Conservation (phyloP, 169 alveolate genomes). For the Amoebophrya sp. region DNA sequence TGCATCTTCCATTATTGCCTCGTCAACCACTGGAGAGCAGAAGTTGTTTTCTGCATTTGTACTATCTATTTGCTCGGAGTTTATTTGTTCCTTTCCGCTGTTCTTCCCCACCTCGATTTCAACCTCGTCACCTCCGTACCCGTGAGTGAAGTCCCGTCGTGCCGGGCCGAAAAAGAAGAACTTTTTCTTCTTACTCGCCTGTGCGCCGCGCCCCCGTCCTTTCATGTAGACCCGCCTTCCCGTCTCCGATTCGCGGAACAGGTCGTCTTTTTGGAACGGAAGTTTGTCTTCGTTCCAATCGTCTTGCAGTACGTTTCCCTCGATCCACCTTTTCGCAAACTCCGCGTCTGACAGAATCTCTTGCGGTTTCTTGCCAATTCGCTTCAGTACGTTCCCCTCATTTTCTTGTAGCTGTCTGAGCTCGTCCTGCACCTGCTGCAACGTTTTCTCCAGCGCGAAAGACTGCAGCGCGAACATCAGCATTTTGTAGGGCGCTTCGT, state of each 20-base stretch:
- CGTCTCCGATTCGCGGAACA: background rate
- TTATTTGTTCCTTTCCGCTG: too few species aligned
- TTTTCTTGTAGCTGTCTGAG: background rate
- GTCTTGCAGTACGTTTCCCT: too few species aligned
- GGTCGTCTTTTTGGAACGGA: too few species aligned
- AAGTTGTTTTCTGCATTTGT: too few species aligned
- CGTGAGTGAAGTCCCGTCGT: background rate
- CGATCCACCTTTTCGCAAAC: too few species aligned
- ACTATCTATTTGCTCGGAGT: too few species aligned
- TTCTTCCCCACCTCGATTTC: too few species aligned
- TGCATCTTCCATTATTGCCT: too few species aligned
- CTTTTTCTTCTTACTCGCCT: background rate
- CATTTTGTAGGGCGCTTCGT: background rate
- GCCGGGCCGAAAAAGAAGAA: background rate
- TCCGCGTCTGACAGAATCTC: too few species aligned
- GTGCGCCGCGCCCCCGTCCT: background rate
- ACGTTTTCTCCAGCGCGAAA: background rate
- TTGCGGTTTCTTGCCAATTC: background rate
- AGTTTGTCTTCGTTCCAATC: too few species aligned
- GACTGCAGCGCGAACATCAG: background rate
- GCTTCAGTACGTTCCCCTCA: background rate
- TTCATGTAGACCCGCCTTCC: background rate
- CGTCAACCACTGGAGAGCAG: too few species aligned
- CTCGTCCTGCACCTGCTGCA: background rate
- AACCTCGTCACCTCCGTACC: background rate